These are phyloP conservation scores for Pythium rishiriense DNA, from an alignment of 352 stramenopile genomes.

Conservation along the genomic window DNA sequence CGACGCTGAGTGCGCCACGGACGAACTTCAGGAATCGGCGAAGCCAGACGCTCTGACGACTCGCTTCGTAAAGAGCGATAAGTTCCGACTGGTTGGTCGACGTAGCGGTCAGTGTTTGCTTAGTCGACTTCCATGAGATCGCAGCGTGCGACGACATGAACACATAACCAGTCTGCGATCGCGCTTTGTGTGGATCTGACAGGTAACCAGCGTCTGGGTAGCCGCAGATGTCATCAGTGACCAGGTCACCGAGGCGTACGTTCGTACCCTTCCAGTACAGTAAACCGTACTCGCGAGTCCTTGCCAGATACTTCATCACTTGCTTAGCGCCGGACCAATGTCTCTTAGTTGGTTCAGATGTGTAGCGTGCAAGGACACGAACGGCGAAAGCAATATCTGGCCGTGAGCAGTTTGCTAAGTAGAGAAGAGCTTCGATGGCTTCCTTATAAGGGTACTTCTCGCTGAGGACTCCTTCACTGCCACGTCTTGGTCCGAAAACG, in stretches of 20 bases:
- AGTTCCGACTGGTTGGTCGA: conserved; percentile 26
- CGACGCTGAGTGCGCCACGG: neutral
- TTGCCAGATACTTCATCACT: conserved; percentile 21
- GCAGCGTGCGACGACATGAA: conserved; percentile 20
- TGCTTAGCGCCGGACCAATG: conserved; percentile 24
- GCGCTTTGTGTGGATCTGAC: conserved; percentile 22
- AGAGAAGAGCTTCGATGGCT: conserved; percentile 19
- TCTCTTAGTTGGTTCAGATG: conserved; percentile 23
- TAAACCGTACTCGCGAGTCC: conserved; percentile 14
- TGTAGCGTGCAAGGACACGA: conserved; percentile 24
- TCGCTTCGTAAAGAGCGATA: conserved; percentile 24
- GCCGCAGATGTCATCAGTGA: conserved; percentile 22
- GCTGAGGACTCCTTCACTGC: conserved; percentile 17
- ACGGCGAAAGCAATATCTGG: conserved; percentile 26
- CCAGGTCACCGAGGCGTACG: conserved; percentile 1
- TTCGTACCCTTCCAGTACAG: conserved; percentile 13
- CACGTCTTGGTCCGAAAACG: conserved; percentile 19
- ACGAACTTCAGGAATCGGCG: conserved; percentile 25
- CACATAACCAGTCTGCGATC: conserved; percentile 26
- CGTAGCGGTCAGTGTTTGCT: conserved; percentile 20
- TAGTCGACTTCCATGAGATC: conserved; percentile 25
- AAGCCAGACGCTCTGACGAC: conserved; percentile 23
- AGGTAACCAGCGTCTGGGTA: conserved; percentile 25
- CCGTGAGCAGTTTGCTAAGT: conserved; percentile 21
- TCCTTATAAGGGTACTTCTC: conserved; percentile 25